Percentiles rank a stretch among this genome's conserved stretches.
Evolutionary conservation across 768 basidiomycete genomes (phyloP).

Genomic region (Cystobasidiopsis lactophilus): DNA sequence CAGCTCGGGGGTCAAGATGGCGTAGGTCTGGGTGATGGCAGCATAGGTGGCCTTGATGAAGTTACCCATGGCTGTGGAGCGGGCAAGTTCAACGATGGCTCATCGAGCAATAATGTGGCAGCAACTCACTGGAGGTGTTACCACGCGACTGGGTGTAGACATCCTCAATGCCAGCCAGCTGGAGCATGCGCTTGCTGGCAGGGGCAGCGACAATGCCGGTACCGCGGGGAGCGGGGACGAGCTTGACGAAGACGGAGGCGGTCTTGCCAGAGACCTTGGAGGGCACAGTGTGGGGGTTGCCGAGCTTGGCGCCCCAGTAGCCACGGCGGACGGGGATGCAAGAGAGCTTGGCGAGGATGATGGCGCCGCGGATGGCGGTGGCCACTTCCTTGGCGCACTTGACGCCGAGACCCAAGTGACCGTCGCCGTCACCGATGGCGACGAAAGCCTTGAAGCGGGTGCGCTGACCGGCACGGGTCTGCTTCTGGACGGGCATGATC

Average conservation of each 20-base stretch:
- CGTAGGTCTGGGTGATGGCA: conserved; percentile 91
- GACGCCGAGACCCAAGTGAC: conserved; percentile 96
- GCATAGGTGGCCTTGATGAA: conserved; percentile 32
- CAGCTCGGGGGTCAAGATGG: conserved; percentile 73
- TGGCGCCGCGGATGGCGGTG: conserved; percentile 96
- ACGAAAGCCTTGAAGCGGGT: conserved; percentile 99
- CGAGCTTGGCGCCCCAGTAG: conserved; percentile 98
- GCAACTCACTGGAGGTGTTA: conserved; percentile 60
- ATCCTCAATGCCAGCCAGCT: conserved; percentile 93
- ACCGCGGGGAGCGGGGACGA: conserved; percentile 94
- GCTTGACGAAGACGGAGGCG: conserved; percentile 96
- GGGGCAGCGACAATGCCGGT: conserved; percentile 99
- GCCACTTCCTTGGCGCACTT: conserved; percentile 99
- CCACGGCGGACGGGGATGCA: conserved; percentile 96
- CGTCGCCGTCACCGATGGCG: conserved; percentile 95
- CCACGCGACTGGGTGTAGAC: conserved; percentile 96
- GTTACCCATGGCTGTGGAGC: conserved; percentile 47
- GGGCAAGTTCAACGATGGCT: background rate
- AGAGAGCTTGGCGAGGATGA: conserved; percentile 93
- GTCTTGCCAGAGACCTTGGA: conserved; percentile 97
- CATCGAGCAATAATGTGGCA: background rate
- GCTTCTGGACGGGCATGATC: conserved; percentile 99
- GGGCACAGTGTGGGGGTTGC: conserved; percentile 96
- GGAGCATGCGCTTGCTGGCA: conserved; percentile 83
- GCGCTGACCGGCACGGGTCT: conserved; percentile 97